A percentile compares a stretch with the other conserved stretches of the same genome.
Conservation (phyloP, 352 stramenopile species). For the Blastocystis sp. region DNA sequence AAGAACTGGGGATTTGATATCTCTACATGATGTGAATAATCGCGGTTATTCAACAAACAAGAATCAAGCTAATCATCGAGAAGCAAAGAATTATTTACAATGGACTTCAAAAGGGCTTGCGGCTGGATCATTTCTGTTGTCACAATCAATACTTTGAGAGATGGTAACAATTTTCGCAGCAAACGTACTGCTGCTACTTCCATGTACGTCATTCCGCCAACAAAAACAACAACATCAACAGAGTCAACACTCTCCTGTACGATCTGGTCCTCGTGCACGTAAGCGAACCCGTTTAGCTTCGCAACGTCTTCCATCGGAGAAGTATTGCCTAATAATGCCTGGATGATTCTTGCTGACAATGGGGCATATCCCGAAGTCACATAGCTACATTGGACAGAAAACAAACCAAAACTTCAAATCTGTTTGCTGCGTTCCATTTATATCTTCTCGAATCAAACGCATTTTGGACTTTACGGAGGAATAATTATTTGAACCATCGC, state of each 20-base stretch:
- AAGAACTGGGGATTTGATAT: neutral
- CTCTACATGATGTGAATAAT: neutral
- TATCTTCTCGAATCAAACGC: constrained; percentile 46
- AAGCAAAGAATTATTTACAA: neutral
- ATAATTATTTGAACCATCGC: neutral
- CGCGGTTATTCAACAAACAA: no score
- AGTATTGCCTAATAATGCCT: neutral
- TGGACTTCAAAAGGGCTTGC: neutral
- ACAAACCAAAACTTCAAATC: constrained; percentile 12
- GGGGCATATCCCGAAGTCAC: constrained; percentile 58
- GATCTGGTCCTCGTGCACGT: neutral
- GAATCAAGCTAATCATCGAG: no score
- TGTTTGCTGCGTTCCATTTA: constrained; percentile 7
- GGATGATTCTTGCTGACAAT: neutral
- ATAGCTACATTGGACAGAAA: neutral
- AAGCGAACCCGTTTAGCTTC: neutral
- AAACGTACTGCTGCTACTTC: constrained; percentile 39
- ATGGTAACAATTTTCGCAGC: neutral
- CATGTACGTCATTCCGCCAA: constrained; percentile 39
- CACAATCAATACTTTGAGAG: neutral
- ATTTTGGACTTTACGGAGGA: neutral
- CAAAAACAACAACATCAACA: constrained; percentile 5
- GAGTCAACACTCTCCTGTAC: neutral
- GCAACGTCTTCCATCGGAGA: constrained; percentile 14
- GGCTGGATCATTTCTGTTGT: constrained; percentile 31